Evolutionary conservation across 148 eudicot species (phyloP), one percentile per base, ranked within the genome.

Genomic region (Salicornia ramosissima): DNA sequence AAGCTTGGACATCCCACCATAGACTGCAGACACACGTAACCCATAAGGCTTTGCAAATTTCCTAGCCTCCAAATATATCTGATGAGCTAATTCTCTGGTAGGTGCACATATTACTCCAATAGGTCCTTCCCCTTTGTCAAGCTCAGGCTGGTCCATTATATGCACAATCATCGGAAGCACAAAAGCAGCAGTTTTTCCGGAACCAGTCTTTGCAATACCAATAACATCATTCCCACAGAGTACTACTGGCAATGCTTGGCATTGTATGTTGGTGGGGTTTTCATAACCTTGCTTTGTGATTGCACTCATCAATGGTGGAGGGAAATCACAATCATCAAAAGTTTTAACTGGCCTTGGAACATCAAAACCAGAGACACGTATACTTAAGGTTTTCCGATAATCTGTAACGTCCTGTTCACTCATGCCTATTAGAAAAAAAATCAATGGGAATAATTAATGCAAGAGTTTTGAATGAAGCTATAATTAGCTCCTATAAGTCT

Each of bases 161-260:
- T 94, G 99, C 47, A 86, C 93, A 84, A 94, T 91, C 97, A 94
- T 86, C 34, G 99, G 99, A 79, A 94, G 97, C 78, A 94, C 96
- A 75, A 94, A 94, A 69, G 96, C 85, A 78, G 99, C 99, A 21
- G 97, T 94, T 78, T 94, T 94, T 58, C 99, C 99, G 15, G 99
- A 94, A 52, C 99, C 97, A 71, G 99, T 94, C 85, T 94, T 94
- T 50, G 99, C 99, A 63, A 94, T 94, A 50, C 91, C 97, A 74
- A 94, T 91, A 36, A 94, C 79, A 79, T 94, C 99, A 69, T 89
- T 83, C 49, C 99, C 99, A 53, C 97, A 94, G 7, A 94, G 90
- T 68, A 83, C 91, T 69, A 91, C 85, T 28, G 97, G 96, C 46
- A 94, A 85, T 61, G 97, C 92, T 82, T 94, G 97, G 75, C 96